A percentile compares a stretch with the other conserved stretches of the same genome.
These are phyloP conservation scores for Pseudocercospora crystallina DNA, from an alignment of 2,329 filamentous ascomycete species.

Conservation along the genomic window DNA sequence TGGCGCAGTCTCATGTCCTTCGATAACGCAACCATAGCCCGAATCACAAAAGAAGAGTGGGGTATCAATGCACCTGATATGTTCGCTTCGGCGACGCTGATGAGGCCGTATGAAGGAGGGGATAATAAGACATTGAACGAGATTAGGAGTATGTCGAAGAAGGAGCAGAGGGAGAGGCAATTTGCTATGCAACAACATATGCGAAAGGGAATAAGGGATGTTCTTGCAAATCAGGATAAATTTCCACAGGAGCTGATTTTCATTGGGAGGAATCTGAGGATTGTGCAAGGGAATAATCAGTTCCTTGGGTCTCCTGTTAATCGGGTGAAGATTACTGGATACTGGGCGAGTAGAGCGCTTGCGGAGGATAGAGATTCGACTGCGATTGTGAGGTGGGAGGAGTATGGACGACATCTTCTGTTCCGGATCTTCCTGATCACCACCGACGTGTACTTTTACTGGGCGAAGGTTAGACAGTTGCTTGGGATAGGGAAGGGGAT, in stretches of 20 bases:
- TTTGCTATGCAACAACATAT: conserved; percentile 80
- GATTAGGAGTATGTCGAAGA: conserved; percentile 52
- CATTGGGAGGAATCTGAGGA: conserved; percentile 86
- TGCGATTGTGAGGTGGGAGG: conserved; percentile 61
- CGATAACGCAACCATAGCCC: conserved; percentile 75
- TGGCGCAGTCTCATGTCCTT: conserved; percentile 95
- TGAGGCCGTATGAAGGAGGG: conserved; percentile 88
- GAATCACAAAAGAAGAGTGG: conserved; percentile 74
- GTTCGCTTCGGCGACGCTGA: conserved; percentile 84
- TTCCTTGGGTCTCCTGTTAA: conserved; percentile 87
- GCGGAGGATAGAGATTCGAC: conserved; percentile 69
- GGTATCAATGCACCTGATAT: conserved; percentile 86
- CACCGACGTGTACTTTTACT: conserved; percentile 81
- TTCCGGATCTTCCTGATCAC: conserved; percentile 75
- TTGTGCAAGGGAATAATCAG: conserved; percentile 91
- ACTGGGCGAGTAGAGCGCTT: conserved; percentile 84
- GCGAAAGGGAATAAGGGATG: conserved; percentile 70
- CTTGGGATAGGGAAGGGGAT: conserved; percentile 77
- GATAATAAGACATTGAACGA: conserved; percentile 63
- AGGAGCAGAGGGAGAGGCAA: conserved; percentile 58
- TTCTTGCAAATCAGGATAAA: conserved; percentile 81
- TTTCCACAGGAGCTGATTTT: conserved; percentile 91
- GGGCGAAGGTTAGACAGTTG: conserved; percentile 73
- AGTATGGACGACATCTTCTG: conserved; percentile 75
- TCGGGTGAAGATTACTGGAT: conserved; percentile 87